Evolutionary conservation across 169 alveolate genomes (phyloP), one percentile per base, ranked within the genome.

Genomic region (Cyclospora cayetanensis): DNA sequence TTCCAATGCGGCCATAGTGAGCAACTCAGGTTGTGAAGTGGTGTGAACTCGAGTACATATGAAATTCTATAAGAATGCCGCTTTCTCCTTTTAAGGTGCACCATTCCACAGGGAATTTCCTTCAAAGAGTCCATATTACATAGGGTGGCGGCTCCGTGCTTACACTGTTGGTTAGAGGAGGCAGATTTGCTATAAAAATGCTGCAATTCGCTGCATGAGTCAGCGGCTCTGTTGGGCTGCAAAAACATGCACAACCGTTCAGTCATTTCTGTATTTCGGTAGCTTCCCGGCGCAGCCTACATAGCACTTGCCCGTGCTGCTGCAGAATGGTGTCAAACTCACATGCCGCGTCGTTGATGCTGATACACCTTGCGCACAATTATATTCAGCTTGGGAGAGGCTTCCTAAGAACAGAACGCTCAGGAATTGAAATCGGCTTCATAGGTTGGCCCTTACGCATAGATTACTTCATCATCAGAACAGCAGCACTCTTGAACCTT

Each of bases 121-220:
- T n/a, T n/a, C n/a, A n/a, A n/a, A n/a, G n/a, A n/a, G n/a, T n/a
- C n/a, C n/a, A n/a, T n/a, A n/a, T n/a, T n/a, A n/a, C n/a, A n/a
- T n/a, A 22, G 9, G 83, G 53, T 12, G 52, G 3, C 11, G 11
- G 37, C n/a, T 18, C 39, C 9, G 4, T 15, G 15, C 89, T 80
- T 31, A 80, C 89, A 27, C 76, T 52, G n/a, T 80, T 80, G 15
- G 89, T 80, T 34, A 50, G 89, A 31, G 89, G 89, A 52, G 89
- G 89, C 27, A 80, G 72, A 20, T 80, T 80, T 80, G 89, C 89
- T 50, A 80, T 80, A 63, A 80, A 80, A 50, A 80, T 80, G 89
- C 89, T 80, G 68, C 89, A 80, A 35, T 80, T 80, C 22, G 89
- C 89, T 27, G 89, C 60, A 37, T 80, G 89, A 11, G 89, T 80